Evolutionary conservation across 2,329 filamentous ascomycete species (phyloP).

Genomic region (Dissoconium aciculare): DNA sequence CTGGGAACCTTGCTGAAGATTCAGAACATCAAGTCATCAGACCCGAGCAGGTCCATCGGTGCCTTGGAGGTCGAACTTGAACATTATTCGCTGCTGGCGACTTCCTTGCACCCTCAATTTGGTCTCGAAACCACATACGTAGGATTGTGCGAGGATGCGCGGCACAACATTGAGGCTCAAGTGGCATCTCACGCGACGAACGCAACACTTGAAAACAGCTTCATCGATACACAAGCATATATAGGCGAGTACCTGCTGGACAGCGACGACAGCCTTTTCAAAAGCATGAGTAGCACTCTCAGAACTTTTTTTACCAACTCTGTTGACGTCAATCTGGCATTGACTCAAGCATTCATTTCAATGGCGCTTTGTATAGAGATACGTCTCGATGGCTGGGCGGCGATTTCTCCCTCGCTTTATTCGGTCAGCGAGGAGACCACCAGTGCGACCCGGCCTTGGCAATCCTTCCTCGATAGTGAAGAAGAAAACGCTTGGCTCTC

Average conservation of each 20-base stretch:
- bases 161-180: conserved; percentile 21
- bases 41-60: conserved; percentile 50
- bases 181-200: conserved; percentile 7
- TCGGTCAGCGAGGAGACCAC: conserved; percentile 18
- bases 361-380: conserved; percentile 75
- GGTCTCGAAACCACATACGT: conserved; percentile 62
- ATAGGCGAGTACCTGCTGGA: conserved; percentile 9
- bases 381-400: conserved; percentile 77
- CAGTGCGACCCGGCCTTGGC: conserved; percentile 25
- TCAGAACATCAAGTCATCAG: conserved; percentile 40
- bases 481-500: conserved; percentile 17
- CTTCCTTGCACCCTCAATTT: conserved; percentile 51
- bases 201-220: not conserved
- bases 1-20: conserved; percentile 60
- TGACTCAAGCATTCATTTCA: conserved; percentile 71
- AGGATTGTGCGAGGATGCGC: conserved; percentile 53
- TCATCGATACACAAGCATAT: conserved; percentile 1
- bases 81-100: conserved; percentile 52
- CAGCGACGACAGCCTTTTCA: conserved; percentile 44
- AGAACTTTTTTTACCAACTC: conserved; percentile 77
- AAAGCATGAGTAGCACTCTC: conserved; percentile 43
- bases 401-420: conserved; percentile 28
- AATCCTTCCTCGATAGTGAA: conserved; percentile 21
- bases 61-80: conserved; percentile 63
- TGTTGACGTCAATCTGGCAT: conserved; percentile 74